These are phyloP conservation scores for Grosmannia serpens DNA, from an alignment of 2,329 filamentous ascomycete species.

Conservation along the genomic window DNA sequence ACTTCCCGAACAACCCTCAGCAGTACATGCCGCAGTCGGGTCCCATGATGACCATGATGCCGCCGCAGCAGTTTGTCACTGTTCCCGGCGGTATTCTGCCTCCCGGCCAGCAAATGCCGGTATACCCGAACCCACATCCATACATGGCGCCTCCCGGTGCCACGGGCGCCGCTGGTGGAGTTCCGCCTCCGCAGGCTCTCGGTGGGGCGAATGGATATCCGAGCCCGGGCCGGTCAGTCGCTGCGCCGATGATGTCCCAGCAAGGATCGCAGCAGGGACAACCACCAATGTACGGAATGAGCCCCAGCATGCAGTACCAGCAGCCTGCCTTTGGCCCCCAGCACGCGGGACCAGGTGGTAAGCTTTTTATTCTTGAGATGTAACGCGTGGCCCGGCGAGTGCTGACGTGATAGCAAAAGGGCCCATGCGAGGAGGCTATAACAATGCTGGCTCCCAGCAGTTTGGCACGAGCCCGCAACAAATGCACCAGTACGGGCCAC, in stretches of 20 bases:
- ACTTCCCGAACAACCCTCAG: constrained; percentile 59
- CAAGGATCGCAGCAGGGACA: constrained; percentile 91
- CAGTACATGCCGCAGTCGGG: constrained; percentile 64
- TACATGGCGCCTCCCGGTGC: constrained; percentile 48
- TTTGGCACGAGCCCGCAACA: constrained; percentile 57
- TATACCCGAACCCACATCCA: constrained; percentile 62
- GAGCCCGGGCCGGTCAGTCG: constrained; percentile 64
- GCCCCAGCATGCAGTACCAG: constrained; percentile 60
- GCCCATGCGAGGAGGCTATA: constrained; percentile 46
- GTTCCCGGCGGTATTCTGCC: constrained; percentile 59
- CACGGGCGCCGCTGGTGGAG: not conserved
- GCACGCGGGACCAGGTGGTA: constrained; percentile 58
- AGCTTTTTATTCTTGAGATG: constrained; percentile 22
- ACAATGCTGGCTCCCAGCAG: constrained; percentile 46
- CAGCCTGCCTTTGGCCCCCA: constrained; percentile 62
- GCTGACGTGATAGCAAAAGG: constrained; percentile 27
- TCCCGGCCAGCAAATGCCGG: constrained; percentile 62
- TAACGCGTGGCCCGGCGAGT: not conserved
- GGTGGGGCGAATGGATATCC: constrained; percentile 68
- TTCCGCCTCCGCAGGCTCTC: constrained; percentile 39
- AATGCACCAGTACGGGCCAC: constrained; percentile 48
- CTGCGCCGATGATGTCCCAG: constrained; percentile 85
- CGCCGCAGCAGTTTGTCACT: constrained; percentile 63
- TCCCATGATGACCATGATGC: constrained; percentile 76
- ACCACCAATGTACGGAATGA: constrained; percentile 62